Evolutionary conservation across 2,329 filamentous ascomycete genomes (phyloP).

Genomic region (Alternaria brassicicola): DNA sequence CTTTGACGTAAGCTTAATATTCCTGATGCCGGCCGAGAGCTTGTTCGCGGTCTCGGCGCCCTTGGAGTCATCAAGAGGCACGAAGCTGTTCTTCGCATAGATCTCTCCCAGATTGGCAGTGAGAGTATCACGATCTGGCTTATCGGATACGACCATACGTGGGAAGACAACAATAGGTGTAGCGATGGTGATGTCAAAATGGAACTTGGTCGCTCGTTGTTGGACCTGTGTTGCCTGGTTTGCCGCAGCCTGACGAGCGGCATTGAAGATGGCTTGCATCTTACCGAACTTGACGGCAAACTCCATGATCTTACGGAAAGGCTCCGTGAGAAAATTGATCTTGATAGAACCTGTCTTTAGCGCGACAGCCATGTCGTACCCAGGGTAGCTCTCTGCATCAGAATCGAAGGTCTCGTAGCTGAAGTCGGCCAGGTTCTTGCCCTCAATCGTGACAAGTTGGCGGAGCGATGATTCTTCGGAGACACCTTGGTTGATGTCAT

Average conservation of each 20-base stretch:
- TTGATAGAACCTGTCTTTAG: conserved; percentile 93
- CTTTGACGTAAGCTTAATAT: conserved; percentile 87
- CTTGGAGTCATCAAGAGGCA: conserved; percentile 78
- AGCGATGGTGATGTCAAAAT: conserved; percentile 90
- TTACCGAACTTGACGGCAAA: conserved; percentile 99
- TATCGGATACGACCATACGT: conserved; percentile 72
- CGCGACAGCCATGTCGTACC: conserved; percentile 91
- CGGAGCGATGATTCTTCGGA: conserved; percentile 80
- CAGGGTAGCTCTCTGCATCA: conserved; percentile 78
- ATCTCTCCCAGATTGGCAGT: conserved; percentile 97
- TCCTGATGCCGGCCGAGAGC: conserved; percentile 86
- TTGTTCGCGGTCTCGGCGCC: conserved; percentile 82
- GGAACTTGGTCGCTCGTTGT: conserved; percentile 85
- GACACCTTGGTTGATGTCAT: conserved; percentile 92
- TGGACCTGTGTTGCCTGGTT: conserved; percentile 93
- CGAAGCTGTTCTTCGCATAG: conserved; percentile 93
- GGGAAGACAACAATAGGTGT: conserved; percentile 98
- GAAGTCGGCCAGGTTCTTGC: conserved; percentile 94
- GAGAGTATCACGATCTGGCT: conserved; percentile 76
- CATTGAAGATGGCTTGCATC: conserved; percentile 99
- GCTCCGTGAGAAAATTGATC: conserved; percentile 95
- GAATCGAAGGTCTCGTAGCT: conserved; percentile 94
- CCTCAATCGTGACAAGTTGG: conserved; percentile 90
- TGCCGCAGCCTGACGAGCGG: conserved; percentile 89
- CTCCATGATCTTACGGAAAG: conserved; percentile 96